phyloP scores from a whole-genome alignment of 73 alveolate genomes.

The Blepharisma stoltei region DNA sequence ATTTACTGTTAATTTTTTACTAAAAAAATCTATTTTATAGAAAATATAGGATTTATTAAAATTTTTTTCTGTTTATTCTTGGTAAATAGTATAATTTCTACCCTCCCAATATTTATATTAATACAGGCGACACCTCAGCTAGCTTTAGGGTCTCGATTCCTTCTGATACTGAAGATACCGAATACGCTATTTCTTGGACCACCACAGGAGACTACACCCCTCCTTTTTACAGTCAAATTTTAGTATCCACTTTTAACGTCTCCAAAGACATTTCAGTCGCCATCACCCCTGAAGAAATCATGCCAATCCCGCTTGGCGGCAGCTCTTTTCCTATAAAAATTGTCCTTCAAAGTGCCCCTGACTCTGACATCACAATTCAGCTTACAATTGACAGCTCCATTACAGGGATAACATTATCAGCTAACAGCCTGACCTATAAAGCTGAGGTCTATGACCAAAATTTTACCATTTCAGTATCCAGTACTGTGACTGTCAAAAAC shows the following conservation, averaged over 20 bases:
- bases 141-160: conserved; percentile 43
- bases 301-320: conserved; percentile 50
- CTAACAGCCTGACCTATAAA: neutral
- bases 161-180: conserved; percentile 2
- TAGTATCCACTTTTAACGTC: conserved; percentile 33
- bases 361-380: conserved; percentile 19
- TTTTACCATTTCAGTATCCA: neutral
- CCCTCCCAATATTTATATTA: conserved; percentile 31
- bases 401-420: neutral
- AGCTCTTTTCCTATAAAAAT: conserved; percentile 36
- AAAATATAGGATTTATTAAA: no score
- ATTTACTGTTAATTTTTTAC: no score
- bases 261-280: neutral
- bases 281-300: conserved; percentile 1
- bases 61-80: no score
- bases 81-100: no score
- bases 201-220: conserved; percentile 38
- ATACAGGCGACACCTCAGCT: conserved; percentile 19
- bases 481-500: neutral
- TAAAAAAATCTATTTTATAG: no score
- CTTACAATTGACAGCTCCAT: neutral
- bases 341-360: conserved; percentile 38
- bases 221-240: conserved; percentile 36
- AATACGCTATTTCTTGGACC: conserved; percentile 45
- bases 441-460: neutral